phyloP scores from a whole-genome alignment of 805 yeast genomes.

The Ogataea pignaliae region DNA sequence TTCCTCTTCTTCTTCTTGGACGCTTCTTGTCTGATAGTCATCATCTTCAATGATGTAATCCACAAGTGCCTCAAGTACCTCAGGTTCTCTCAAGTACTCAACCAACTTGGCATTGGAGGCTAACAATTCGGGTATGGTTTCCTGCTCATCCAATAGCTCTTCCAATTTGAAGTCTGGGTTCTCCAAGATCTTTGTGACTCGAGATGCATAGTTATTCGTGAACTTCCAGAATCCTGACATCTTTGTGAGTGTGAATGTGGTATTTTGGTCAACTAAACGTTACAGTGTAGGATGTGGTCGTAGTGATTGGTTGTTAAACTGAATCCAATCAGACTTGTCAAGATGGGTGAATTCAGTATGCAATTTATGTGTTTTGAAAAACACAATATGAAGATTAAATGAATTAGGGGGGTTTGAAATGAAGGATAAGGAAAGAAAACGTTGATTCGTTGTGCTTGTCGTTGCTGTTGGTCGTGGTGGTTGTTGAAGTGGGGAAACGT shows the following conservation, averaged over 20 bases:
- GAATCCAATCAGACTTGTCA: too few relatives aligned
- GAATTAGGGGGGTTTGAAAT: too few relatives aligned
- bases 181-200: slow-evolving; percentile 50
- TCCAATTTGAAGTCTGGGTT: slow-evolving; percentile 43
- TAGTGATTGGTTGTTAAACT: too few relatives aligned
- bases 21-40: slow-evolving; percentile 32
- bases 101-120: slow-evolving; percentile 71
- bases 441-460: too few relatives aligned
- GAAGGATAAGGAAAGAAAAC: too few relatives aligned
- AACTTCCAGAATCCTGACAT: slow-evolving; percentile 37
- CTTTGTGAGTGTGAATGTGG: neutral
- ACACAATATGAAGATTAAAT: too few relatives aligned
- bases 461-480: too few relatives aligned
- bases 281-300: too few relatives aligned
- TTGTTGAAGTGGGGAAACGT: too few relatives aligned
- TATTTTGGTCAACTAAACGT: too few relatives aligned
- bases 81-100: slow-evolving; percentile 77
- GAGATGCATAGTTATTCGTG: slow-evolving; percentile 52
- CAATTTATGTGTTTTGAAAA: too few relatives aligned
- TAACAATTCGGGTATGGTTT: slow-evolving; percentile 65
- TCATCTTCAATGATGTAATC: slow-evolving; percentile 55
- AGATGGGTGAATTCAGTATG: too few relatives aligned
- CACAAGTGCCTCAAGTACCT: slow-evolving; percentile 62
- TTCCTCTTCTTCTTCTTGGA: slow-evolving; percentile 17
- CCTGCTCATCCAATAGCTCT: slow-evolving; percentile 70